Percentiles rank a stretch among this genome's conserved stretches.
Conservation (phyloP, 2,329 filamentous ascomycete genomes). For the Penicillium sp. region DNA sequence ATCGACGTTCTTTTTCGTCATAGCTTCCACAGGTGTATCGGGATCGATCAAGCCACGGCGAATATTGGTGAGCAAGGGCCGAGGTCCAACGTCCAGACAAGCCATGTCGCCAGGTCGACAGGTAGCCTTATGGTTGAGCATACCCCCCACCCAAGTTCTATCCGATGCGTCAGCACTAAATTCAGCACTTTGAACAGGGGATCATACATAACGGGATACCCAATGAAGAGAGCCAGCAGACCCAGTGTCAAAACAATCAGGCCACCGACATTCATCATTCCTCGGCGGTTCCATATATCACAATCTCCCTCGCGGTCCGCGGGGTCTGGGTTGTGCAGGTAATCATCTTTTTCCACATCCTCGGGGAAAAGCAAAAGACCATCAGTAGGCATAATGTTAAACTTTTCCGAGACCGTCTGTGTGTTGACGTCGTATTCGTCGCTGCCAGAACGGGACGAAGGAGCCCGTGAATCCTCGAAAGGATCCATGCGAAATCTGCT, state of each 20-base stretch:
- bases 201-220: conserved; percentile 64
- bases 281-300: conserved; percentile 64
- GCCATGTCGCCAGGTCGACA: conserved; percentile 41
- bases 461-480: conserved; percentile 59
- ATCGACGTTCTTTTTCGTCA: conserved; percentile 55
- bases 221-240: conserved; percentile 64
- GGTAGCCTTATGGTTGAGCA: conserved; percentile 30
- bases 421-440: conserved; percentile 67
- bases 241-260: conserved; percentile 60
- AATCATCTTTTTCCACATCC: conserved; percentile 72
- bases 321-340: conserved; percentile 67
- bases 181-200: neutral
- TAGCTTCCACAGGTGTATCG: conserved; percentile 60
- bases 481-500: conserved; percentile 52
- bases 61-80: conserved; percentile 59
- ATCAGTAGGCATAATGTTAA: conserved; percentile 67
- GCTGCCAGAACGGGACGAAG: conserved; percentile 61
- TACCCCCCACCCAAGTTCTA: conserved; percentile 55
- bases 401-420: conserved; percentile 71
- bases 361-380: conserved; percentile 67
- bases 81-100: conserved; percentile 52
- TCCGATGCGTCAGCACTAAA: conserved; percentile 26
- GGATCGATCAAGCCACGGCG: conserved; percentile 64
- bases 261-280: conserved; percentile 63
- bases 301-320: conserved; percentile 61